Percentiles rank a stretch among this genome's conserved stretches.
These are phyloP conservation scores for Rhizophagus clarus DNA, from an alignment of 192 early-diverging fungal species.

Conservation along the genomic window DNA sequence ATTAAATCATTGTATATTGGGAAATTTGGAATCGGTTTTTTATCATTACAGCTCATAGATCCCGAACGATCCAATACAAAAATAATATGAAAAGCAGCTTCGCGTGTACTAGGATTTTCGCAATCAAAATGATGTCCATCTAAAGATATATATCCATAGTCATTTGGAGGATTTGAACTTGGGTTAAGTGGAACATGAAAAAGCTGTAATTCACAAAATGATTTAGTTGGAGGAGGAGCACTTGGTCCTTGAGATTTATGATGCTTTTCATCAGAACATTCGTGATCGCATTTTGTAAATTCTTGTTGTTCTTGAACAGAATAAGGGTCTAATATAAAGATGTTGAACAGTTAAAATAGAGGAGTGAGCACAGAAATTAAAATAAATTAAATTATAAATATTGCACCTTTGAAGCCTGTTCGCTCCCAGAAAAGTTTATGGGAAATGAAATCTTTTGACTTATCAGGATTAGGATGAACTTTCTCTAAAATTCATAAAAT, in stretches of 20 bases:
- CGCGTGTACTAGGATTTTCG: background rate
- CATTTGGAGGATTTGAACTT: background rate
- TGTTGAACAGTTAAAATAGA: background rate
- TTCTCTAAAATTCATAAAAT: background rate
- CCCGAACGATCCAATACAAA: constrained; percentile 33
- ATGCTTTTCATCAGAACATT: constrained; percentile 28
- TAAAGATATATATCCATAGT: constrained; percentile 27
- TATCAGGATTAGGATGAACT: constrained; percentile 21
- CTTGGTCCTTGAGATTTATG: background rate
- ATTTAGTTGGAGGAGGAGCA: background rate
- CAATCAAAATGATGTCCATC: constrained; percentile 35
- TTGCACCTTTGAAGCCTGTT: constrained; percentile 31
- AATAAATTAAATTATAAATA: background rate
- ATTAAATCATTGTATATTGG: background rate
- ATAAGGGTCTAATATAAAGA: constrained; percentile 22
- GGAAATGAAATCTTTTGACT: constrained; percentile 18
- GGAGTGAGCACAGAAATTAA: background rate
- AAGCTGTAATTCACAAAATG: constrained; percentile 14
- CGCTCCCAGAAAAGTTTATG: constrained; percentile 33
- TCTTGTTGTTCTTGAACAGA: constrained; percentile 5
- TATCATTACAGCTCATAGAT: constrained; percentile 28
- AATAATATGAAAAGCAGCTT: constrained; percentile 28
- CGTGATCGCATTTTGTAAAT: constrained; percentile 29
- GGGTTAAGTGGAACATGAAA: constrained; percentile 18
- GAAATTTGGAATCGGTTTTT: background rate